These are phyloP conservation scores for Pseudogymnoascus sp. DNA, from an alignment of 2,329 filamentous ascomycete genomes.

Conservation along the genomic window DNA sequence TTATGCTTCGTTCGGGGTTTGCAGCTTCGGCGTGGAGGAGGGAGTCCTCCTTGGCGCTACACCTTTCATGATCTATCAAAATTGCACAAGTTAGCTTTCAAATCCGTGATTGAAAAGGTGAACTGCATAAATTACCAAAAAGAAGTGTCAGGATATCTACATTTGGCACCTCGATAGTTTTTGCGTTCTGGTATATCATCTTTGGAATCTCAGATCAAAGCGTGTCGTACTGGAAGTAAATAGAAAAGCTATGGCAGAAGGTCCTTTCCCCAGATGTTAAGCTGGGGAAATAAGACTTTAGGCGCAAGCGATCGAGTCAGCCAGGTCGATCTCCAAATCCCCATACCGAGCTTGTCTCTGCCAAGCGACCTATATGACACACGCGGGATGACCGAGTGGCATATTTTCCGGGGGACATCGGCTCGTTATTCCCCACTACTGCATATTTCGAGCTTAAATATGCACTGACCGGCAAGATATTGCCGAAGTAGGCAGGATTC, in stretches of 20 bases:
- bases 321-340: not conserved
- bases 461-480: not conserved
- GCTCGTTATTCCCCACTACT: not conserved
- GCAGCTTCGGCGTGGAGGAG: conserved; percentile 50
- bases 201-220: not conserved
- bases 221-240: not conserved
- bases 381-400: not conserved
- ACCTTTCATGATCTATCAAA: conserved; percentile 30
- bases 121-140: conserved; percentile 12
- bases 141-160: conserved; percentile 15
- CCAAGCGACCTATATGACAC: not conserved
- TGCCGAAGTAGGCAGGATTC: not conserved
- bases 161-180: conserved; percentile 12
- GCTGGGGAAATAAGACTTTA: not conserved
- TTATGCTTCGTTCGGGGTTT: conserved; percentile 45
- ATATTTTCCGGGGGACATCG: not conserved
- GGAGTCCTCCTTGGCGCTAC: conserved; percentile 37
- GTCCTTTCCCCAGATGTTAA: not conserved
- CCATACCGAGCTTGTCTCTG: not conserved
- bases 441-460: conserved; percentile 1
- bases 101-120: not conserved
- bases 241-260: not conserved
- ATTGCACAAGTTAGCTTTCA: not conserved
- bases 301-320: not conserved
- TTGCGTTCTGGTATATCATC: conserved; percentile 13